These are phyloP conservation scores for Tirmania nivea DNA, from an alignment of 495 filamentous ascomycete genomes.

Conservation along the genomic window DNA sequence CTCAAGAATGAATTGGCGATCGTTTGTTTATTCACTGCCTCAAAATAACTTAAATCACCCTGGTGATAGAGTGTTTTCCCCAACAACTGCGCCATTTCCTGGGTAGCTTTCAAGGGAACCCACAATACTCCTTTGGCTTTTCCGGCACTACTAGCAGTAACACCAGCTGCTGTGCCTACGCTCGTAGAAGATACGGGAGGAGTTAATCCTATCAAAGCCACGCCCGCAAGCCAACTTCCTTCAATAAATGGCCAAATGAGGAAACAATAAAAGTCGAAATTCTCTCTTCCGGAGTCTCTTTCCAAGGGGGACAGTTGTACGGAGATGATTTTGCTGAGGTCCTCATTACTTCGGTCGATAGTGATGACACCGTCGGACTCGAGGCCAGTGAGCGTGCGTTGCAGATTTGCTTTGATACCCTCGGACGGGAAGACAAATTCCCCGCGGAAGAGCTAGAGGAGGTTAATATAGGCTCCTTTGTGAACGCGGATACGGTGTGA, in stretches of 20 bases:
- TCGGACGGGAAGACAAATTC: constrained; percentile 93
- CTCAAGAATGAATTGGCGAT: constrained; percentile 77
- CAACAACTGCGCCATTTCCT: constrained; percentile 65
- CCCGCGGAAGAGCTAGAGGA: constrained; percentile 56
- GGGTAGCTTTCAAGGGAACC: constrained; percentile 55
- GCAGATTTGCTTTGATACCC: constrained; percentile 55
- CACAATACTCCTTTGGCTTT: constrained; percentile 38
- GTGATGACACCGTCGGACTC: constrained; percentile 64
- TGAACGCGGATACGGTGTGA: too few species aligned
- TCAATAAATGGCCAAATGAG: constrained; percentile 96
- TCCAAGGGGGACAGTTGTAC: constrained; percentile 59
- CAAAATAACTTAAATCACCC: constrained; percentile 87
- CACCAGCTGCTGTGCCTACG: not conserved
- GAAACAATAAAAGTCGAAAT: constrained; percentile 97
- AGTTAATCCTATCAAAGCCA: constrained; percentile 65
- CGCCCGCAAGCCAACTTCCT: constrained; percentile 69
- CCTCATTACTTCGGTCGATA: constrained; percentile 28
- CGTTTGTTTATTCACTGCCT: constrained; percentile 93
- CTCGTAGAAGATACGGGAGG: constrained; percentile 30
- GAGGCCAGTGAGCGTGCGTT: constrained; percentile 51
- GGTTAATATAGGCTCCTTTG: too few species aligned
- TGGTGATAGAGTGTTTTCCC: constrained; percentile 96
- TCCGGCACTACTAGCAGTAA: not conserved
- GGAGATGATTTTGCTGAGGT: constrained; percentile 33
- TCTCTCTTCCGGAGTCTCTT: constrained; percentile 58